These are phyloP conservation scores for Lachancea nothofagi DNA, from an alignment of 805 yeast species.

Conservation along the genomic window DNA sequence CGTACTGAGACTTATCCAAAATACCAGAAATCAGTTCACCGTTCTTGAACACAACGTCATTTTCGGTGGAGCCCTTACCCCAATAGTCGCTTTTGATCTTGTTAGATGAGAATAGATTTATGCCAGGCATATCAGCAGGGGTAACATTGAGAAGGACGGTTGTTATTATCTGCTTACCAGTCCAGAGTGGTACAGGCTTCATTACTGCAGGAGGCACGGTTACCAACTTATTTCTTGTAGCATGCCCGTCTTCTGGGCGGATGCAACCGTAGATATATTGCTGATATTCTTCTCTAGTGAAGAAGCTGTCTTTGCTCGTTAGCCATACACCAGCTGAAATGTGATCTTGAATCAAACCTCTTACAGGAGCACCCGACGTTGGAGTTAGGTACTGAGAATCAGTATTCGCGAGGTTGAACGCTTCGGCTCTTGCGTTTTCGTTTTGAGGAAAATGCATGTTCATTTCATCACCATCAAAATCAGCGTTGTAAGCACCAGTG, in stretches of 20 bases:
- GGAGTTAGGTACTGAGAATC: conserved; percentile 97
- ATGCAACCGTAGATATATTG: conserved; percentile 90
- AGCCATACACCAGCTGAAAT: conserved; percentile 99
- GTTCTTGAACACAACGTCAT: conserved; percentile 74
- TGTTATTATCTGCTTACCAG: conserved; percentile 94
- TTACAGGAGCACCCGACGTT: conserved; percentile 94
- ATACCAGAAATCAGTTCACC: conserved; percentile 92
- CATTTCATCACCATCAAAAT: conserved; percentile 99
- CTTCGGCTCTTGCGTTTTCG: conserved; percentile 96
- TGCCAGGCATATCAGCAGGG: conserved; percentile 85
- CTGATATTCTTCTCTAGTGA: conserved; percentile 87
- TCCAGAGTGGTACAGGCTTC: conserved; percentile 91
- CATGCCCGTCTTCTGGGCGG: conserved; percentile 96
- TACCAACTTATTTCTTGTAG: conserved; percentile 58
- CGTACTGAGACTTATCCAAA: conserved; percentile 95
- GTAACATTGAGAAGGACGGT: conserved; percentile 86
- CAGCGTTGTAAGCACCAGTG: conserved; percentile 98
- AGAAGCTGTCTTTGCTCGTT: conserved; percentile 86
- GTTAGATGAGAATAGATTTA: conserved; percentile 76
- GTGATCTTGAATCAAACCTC: conserved; percentile 99
- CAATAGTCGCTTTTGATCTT: conserved; percentile 93
- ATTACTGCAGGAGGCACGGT: conserved; percentile 86
- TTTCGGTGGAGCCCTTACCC: conserved; percentile 81
- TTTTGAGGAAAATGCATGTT: conserved; percentile 99
- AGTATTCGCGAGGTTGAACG: conserved; percentile 89